Base-by-base conservation (phyloP, 1,284 basidiomycete genomes). In the Sutorius eximius region DNA sequence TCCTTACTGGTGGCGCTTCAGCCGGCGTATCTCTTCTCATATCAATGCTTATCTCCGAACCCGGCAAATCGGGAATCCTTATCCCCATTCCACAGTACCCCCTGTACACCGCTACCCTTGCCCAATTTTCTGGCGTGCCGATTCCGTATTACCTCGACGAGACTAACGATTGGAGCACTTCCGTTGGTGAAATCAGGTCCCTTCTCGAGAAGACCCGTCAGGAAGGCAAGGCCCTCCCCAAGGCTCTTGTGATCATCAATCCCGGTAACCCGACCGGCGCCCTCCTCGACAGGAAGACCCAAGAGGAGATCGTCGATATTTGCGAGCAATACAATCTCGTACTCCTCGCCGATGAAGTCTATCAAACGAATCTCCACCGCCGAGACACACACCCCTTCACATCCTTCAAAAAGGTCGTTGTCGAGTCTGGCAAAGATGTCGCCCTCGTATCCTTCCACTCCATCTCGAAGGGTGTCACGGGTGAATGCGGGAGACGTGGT, bases 1-100 rank as follows among this genome's bases (percentile, higher is more conserved):
- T 94, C 81, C 83, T 99, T 47, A 98, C 96, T 4, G 87, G 86
- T 18, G 96, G 96, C 51, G 96, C 96, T 9, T 97, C 93, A 34
- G 86, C 87, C 16, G 97, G 96, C 57, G 95, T 99, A 15, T 86
- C 91, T 13, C 86, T 95, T 34, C 80, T 98, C 52, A 86, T 99
- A 60, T 86, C 86, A 69, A 84, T 92, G 75, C 82, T 95, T 58
- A 87, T 95, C 65, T 67, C 76, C 11, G 75, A 80, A 27, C 77
- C 81, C 5, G 79, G 81, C 16, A 78, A 80, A 20, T 82, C 85
- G 48, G 94, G 92, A 10, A 82, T 96, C 62, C 81, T 96, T 58
- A 98, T 99, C 67, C 96, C 96, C 24, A 98, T 99, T 60, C 96
- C 96, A 1, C 96, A 99, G 77, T 99, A 99, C 71, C 96, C 96